Evolutionary conservation across 805 yeast genomes (phyloP), one percentile per base, ranked within the genome.

Genomic region (Millerozyma acaciae): DNA sequence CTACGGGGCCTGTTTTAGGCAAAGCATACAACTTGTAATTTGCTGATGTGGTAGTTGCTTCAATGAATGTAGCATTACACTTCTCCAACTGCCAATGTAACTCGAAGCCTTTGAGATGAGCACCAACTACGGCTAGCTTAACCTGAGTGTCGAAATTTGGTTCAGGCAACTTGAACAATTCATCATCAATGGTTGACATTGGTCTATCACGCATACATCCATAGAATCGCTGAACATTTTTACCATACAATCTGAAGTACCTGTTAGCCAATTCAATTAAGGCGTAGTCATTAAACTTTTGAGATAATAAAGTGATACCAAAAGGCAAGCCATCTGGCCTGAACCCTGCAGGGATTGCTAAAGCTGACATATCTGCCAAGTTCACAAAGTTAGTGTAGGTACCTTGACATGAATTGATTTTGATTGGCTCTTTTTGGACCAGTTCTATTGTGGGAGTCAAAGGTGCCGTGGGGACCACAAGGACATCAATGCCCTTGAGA

Each of bases 311-410:
- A 5, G 97, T 90, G 38, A 90, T 76, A 60, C 97, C 97, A 42
- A 78, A 81, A 6, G 97, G 96, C 45, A 90, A 60, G 4, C 95
- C 95, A 57, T 90, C 97, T 2, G 73, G 47, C 35, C 71, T 59
- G 73, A 87, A 90, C 2, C 95, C 96, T 16, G 81, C 84, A 16
- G 98, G 97, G 35, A 90, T 71, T 0, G 97, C 87, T 48, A 90
- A 68, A 1, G 96, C 97, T 22, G 94, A 81, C 67, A 89, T 61
- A 53, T 90, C 97, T 3, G 96, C 95, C 55, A 90, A 73, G 57
- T 93, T 90, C 48, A 86, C 96, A 57, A 93, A 93, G 63, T 90
- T 90, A 19, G 97, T 90, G 81, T 95, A 90, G n/a, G 96, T 88
- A 20, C 98, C 98, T 65, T 93, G 98, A 51, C 71, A 70, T 5